Percentiles rank a stretch among this genome's conserved stretches.
Conservation (phyloP, 208 protist genomes). For the Lotmaria passim region DNA sequence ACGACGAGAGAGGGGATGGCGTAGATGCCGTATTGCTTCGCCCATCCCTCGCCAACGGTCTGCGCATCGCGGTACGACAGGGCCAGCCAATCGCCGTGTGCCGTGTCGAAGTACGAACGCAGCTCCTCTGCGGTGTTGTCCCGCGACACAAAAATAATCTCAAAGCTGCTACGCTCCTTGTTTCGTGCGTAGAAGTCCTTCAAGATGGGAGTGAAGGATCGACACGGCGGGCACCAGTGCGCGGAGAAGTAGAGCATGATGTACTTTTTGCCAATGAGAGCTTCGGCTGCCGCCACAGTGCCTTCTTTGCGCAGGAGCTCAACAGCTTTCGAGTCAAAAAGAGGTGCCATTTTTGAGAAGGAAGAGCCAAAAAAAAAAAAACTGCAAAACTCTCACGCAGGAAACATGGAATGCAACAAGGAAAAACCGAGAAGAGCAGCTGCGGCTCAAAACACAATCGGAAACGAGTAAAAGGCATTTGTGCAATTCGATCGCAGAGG, state of each 20-base stretch:
- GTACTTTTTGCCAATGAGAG: constrained; percentile 27
- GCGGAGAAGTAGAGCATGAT: constrained; percentile 87
- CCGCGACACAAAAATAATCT: constrained; percentile 53
- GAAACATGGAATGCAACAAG: too few relatives aligned
- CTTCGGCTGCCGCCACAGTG: neutral
- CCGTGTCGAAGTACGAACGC: constrained; percentile 41
- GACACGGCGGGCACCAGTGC: constrained; percentile 89
- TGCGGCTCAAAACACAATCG: too few relatives aligned
- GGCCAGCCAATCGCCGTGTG: constrained; percentile 46
- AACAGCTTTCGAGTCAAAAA: neutral
- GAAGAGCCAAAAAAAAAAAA: constrained; percentile 9
- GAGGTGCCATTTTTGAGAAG: constrained; percentile 6
- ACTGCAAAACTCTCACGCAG: too few relatives aligned
- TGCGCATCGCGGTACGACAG: constrained; percentile 38
- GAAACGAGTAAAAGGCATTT: too few relatives aligned
- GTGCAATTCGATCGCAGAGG: too few relatives aligned
- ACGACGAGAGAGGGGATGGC: constrained; percentile 51
- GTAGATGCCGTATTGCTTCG: constrained; percentile 33
- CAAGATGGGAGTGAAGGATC: constrained; percentile 81
- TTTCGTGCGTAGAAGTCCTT: constrained; percentile 62
- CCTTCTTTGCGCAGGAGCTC: constrained; percentile 18
- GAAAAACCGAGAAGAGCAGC: too few relatives aligned
- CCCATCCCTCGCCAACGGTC: constrained; percentile 23
- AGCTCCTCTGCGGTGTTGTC: constrained; percentile 51
- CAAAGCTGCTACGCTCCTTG: constrained; percentile 54